These are phyloP conservation scores for Trypanosoma caninum DNA, from an alignment of 208 protist genomes.

Conservation along the genomic window DNA sequence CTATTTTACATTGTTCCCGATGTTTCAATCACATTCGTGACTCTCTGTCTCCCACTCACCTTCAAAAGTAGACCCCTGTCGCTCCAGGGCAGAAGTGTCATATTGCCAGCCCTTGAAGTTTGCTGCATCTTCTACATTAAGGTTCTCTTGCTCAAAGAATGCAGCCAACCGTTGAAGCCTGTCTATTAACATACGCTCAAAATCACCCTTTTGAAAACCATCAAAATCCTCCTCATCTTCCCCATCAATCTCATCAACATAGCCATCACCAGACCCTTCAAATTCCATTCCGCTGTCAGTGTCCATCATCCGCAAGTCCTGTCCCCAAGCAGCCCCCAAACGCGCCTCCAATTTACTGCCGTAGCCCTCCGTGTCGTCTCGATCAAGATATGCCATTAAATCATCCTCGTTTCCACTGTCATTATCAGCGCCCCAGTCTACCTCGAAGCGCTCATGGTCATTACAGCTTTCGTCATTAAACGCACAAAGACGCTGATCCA, in stretches of 20 bases:
- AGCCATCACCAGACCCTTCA: neutral
- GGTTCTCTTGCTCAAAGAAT: neutral
- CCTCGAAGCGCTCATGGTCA: conserved; percentile 32
- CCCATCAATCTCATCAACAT: conserved; percentile 16
- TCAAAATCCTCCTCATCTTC: conserved; percentile 22
- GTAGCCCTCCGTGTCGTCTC: conserved; percentile 51
- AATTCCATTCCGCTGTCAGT: conserved; percentile 10
- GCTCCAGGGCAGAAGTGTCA: too few relatives aligned
- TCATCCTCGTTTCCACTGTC: conserved; percentile 40
- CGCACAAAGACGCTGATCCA: conserved; percentile 15
- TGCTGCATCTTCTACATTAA: neutral
- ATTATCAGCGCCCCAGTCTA: conserved; percentile 26
- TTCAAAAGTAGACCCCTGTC: neutral
- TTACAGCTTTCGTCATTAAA: conserved; percentile 12
- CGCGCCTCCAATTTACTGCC: conserved; percentile 46
- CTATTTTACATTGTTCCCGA: too few relatives aligned
- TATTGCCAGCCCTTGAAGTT: too few relatives aligned
- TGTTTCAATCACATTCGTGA: conserved; percentile 29
- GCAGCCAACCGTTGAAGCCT: conserved; percentile 21
- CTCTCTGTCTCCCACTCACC: conserved; percentile 21
- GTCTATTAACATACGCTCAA: conserved; percentile 27
- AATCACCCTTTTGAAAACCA: conserved; percentile 12
- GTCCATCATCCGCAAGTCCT: conserved; percentile 35
- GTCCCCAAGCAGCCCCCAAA: conserved; percentile 17
- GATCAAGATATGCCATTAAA: conserved; percentile 81